A percentile compares a stretch with the other conserved stretches of the same genome.
Conservation (phyloP, 768 basidiomycete genomes). For the Xanthoconium purpureum region DNA sequence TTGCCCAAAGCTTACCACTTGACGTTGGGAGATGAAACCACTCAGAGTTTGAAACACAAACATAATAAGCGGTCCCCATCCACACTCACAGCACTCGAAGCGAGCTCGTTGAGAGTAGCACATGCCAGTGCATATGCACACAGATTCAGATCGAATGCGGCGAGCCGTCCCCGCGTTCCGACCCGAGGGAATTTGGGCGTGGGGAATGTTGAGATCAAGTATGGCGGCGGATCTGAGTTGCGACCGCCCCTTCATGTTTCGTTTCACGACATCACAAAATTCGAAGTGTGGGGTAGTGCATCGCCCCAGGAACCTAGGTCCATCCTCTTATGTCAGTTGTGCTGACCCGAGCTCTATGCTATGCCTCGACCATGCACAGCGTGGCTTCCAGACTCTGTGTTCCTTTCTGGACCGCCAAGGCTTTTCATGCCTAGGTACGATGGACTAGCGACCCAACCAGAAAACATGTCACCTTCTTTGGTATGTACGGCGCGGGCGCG, state of each 20-base stretch:
- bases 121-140: too few relatives aligned
- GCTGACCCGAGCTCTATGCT: too few relatives aligned
- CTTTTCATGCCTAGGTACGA: slow-evolving; percentile 63
- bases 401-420: slow-evolving; percentile 41
- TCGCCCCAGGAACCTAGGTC: not conserved
- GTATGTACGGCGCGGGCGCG: slow-evolving; percentile 26
- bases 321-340: too few relatives aligned
- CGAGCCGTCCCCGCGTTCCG: slow-evolving; percentile 6
- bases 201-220: slow-evolving; percentile 7
- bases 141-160: not conserved
- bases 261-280: not conserved
- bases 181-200: slow-evolving; percentile 2
- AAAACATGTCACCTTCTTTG: slow-evolving; percentile 37
- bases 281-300: slow-evolving; percentile 21
- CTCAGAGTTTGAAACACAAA: not conserved
- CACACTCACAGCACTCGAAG: too few relatives aligned
- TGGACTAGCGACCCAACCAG: not conserved
- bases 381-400: slow-evolving; percentile 33
- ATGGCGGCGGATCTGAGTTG: slow-evolving; percentile 18
- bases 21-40: not conserved
- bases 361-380: not conserved
- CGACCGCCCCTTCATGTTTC: slow-evolving; percentile 9
- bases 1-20: not conserved
- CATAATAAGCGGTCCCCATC: too few relatives aligned
- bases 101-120: not conserved